Conservation (phyloP, 495 filamentous ascomycete genomes). For the Daldinia concentrica region DNA sequence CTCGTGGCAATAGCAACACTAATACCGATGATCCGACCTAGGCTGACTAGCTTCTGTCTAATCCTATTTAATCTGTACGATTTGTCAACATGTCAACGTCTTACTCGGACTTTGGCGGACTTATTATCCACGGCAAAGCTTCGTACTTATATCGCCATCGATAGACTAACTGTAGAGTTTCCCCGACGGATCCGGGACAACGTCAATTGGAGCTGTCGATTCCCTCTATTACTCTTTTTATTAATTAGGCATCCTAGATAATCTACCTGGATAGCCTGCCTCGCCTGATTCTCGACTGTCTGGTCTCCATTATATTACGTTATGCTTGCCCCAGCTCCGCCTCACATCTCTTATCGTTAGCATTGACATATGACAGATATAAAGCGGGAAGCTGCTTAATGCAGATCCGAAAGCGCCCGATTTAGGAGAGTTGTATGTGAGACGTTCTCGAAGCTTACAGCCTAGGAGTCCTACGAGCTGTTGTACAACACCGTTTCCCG, state of each 20-base stretch:
- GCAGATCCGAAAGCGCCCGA: constrained; percentile 40
- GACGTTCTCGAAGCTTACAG: constrained; percentile 23
- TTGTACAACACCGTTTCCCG: constrained; percentile 12
- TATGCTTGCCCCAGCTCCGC: constrained; percentile 23
- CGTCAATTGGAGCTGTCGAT: constrained; percentile 14
- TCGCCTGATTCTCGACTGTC: constrained; percentile 1
- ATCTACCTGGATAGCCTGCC: constrained; percentile 1
- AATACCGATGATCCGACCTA: constrained; percentile 16
- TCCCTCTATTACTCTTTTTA: constrained; percentile 12
- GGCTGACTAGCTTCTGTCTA: background rate
- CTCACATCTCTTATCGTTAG: constrained; percentile 24
- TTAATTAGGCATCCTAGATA: background rate
- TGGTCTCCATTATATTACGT: constrained; percentile 21
- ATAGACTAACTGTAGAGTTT: constrained; percentile 13
- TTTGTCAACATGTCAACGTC: constrained; percentile 18
- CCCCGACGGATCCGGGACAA: constrained; percentile 38
- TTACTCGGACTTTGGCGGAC: constrained; percentile 39
- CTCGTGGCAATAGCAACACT: constrained; percentile 17
- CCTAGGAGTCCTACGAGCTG: constrained; percentile 9
- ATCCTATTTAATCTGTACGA: constrained; percentile 3
- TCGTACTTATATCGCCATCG: constrained; percentile 1
- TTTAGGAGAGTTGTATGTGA: constrained; percentile 22
- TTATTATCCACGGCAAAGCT: constrained; percentile 23
- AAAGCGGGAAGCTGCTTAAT: constrained; percentile 8
- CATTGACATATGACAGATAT: constrained; percentile 23